phyloP scores from a whole-genome alignment of 495 filamentous ascomycete species.

The Sabuloglossum arenarium region DNA sequence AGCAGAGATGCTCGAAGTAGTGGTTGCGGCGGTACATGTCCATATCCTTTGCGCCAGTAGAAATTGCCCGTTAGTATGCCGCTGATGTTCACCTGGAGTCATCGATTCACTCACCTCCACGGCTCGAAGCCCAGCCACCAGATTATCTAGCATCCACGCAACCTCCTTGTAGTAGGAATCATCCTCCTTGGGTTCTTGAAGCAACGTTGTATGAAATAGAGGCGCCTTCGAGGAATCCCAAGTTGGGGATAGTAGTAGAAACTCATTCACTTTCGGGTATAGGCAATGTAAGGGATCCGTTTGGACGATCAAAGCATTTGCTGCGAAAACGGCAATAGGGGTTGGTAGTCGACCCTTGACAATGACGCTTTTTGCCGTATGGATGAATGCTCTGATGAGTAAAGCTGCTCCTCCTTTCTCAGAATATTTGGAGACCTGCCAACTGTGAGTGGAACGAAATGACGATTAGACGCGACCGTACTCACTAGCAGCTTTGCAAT shows the following conservation, averaged over 20 bases:
- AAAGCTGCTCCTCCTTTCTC: slow-evolving; percentile 60
- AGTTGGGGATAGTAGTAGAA: slow-evolving; percentile 50
- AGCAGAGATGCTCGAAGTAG: slow-evolving; percentile 59
- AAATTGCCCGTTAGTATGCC: neutral
- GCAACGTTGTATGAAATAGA: slow-evolving; percentile 50
- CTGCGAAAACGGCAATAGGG: slow-evolving; percentile 51
- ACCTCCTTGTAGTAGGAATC: slow-evolving; percentile 57
- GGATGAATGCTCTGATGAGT: slow-evolving; percentile 54
- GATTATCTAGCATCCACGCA: slow-evolving; percentile 59
- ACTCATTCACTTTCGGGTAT: slow-evolving; percentile 71
- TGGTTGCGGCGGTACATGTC: slow-evolving; percentile 62
- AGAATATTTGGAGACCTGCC: slow-evolving; percentile 39
- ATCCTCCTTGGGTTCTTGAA: slow-evolving; percentile 46
- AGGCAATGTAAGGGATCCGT: slow-evolving; percentile 60
- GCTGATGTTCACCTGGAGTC: neutral
- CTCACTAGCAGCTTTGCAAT: neutral
- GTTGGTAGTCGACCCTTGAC: slow-evolving; percentile 42
- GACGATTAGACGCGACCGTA: neutral
- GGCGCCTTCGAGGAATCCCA: slow-evolving; percentile 62
- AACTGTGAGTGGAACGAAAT: neutral
- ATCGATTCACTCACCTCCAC: slow-evolving; percentile 21
- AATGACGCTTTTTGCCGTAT: slow-evolving; percentile 39
- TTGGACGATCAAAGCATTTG: slow-evolving; percentile 43
- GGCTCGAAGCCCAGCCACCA: slow-evolving; percentile 47
- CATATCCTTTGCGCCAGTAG: slow-evolving; percentile 34